Evolutionary conservation across 2,329 filamentous ascomycete species (phyloP), one percentile per base, ranked within the genome.

Genomic region (Pseudogymnoascus sp.): DNA sequence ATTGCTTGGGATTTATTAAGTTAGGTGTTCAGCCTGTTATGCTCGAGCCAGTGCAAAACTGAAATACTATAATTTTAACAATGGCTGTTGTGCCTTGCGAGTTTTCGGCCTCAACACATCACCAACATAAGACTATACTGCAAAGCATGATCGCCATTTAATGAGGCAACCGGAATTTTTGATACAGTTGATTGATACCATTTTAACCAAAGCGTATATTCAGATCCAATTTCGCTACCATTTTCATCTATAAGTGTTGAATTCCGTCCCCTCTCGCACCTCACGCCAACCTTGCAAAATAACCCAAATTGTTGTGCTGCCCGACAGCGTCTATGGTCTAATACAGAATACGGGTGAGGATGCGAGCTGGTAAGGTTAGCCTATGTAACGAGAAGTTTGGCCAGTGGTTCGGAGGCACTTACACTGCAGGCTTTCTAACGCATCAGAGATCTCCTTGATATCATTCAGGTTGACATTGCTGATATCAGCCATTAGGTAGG

Each of bases 401-500:
- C 15, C 22, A 7, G 15, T 22, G 12, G 53, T 30, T 37, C 36
- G 18, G 43, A 33, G 33, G 47, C 57, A 77, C 87, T 80, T 82
- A 90, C 89, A 92, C 75, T 81, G 86, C 65, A 97, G 80, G 62
- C 82, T 83, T 74, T 97, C 91, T 38, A 99, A 80, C 69, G 82
- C 87, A 67, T 93, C 88, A 67, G 88, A 91, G 60, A 99, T 85
- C 63, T 91, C 86, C 76, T 90, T 92, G 73, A 97, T 91, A 70
- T 96, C 88, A 39, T 80, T 80, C 58, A 84, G 82, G 70, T 88
- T 85, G 68, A 97, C 91, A 64, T 89, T 85, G 77, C 91, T 96
- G 69, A 99, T 89, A 77, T 99, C 94, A 6, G 94, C 94, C 92
- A 99, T 97, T 65, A 99, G 80, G 73, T 99, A 99, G 18, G 94